A percentile compares a stretch with the other conserved stretches of the same genome.
Evolutionary conservation across 768 basidiomycete species (phyloP).

Genomic region (Panus rudis): DNA sequence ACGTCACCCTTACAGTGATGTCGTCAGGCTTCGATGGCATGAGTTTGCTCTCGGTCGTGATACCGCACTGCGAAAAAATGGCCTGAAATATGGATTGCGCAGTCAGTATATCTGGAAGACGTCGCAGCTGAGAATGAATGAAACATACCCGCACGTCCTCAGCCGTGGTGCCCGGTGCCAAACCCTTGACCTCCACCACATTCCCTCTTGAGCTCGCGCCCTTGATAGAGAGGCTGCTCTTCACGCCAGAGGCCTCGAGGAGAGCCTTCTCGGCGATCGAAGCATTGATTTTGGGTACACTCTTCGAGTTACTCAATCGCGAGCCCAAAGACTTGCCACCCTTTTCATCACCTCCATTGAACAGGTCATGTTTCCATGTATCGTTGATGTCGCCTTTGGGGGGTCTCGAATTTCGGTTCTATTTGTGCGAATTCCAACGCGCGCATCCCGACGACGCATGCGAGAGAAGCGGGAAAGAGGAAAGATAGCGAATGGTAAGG

Average conservation of each 20-base stretch:
- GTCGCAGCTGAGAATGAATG: background rate
- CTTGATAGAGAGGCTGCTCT: constrained; percentile 56
- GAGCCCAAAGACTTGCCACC: constrained; percentile 37
- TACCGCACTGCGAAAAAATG: constrained; percentile 77
- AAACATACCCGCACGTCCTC: constrained; percentile 61
- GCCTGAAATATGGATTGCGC: constrained; percentile 32
- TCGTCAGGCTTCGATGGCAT: constrained; percentile 19
- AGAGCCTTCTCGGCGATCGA: constrained; percentile 55
- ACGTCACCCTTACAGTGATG: constrained; percentile 63
- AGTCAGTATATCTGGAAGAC: background rate
- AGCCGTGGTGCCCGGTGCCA: constrained; percentile 70
- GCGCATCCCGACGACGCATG: no score
- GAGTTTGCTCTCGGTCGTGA: constrained; percentile 41
- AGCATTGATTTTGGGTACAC: constrained; percentile 46
- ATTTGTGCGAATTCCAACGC: background rate
- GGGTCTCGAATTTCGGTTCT: constrained; percentile 39
- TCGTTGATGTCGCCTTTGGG: constrained; percentile 62
- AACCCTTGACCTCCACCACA: constrained; percentile 66
- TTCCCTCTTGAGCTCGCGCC: constrained; percentile 60
- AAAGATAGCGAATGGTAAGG: constrained; percentile 6
- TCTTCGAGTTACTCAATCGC: constrained; percentile 40
- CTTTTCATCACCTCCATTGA: constrained; percentile 31
- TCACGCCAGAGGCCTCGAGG: constrained; percentile 44
- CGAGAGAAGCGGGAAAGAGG: no score
- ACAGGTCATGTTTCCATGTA: constrained; percentile 70